Evolutionary conservation across 164 flowering plant species (phyloP).

Genomic region (Hamamelis virginiana): DNA sequence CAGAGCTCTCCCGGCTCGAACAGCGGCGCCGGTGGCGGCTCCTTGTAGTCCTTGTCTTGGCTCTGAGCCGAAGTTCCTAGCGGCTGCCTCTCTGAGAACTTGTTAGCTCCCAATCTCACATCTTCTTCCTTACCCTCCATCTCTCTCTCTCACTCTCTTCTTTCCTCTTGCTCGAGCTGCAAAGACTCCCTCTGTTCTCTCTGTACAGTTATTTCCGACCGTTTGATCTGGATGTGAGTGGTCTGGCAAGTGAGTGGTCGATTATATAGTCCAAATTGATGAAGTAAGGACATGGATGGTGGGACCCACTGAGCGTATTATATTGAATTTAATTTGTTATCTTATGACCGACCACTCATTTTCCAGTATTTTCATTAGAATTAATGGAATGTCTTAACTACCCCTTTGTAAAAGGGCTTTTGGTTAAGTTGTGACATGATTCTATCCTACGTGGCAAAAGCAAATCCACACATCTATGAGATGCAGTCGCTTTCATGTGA

Average conservation of each 20-base stretch:
- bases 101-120: slow-evolving; percentile 50
- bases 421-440: no score
- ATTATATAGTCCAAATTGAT: background rate
- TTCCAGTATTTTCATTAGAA: background rate
- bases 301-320: background rate
- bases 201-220: background rate
- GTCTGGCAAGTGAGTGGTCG: background rate
- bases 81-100: slow-evolving; percentile 48
- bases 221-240: slow-evolving; percentile 2
- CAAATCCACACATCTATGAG: background rate
- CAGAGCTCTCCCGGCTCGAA: slow-evolving; percentile 47
- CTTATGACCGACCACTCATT: slow-evolving; percentile 27
- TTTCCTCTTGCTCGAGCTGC: no score
- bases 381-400: background rate
- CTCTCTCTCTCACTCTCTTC: background rate
- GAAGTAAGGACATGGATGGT: background rate
- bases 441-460: background rate
- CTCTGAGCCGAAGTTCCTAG: slow-evolving; percentile 50
- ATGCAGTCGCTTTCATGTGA: background rate
- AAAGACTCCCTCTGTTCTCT: background rate
- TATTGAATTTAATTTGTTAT: slow-evolving; percentile 9
- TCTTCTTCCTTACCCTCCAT: slow-evolving; percentile 60
- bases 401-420: background rate
- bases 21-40: slow-evolving; percentile 54
- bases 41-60: slow-evolving; percentile 49